phyloP scores from a whole-genome alignment of 1,284 basidiomycete genomes.

The Termitomyces sp. region DNA sequence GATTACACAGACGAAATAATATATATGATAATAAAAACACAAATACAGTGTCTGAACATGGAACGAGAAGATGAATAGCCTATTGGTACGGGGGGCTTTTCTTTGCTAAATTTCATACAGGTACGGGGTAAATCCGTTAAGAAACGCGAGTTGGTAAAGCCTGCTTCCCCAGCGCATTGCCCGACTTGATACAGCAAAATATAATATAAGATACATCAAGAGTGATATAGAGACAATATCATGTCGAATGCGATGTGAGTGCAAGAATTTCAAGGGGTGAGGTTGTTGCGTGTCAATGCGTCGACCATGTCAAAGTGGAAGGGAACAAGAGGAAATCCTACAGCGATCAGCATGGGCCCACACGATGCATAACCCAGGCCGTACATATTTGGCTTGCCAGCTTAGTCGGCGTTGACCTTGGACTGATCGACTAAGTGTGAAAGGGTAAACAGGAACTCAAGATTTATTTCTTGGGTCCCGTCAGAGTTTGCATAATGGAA shows the following conservation, averaged over 20 bases:
- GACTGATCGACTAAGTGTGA: neutral
- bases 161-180: neutral
- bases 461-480: constrained; percentile 20
- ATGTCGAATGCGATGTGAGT: neutral
- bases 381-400: neutral
- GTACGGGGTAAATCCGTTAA: neutral
- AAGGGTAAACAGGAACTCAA: neutral
- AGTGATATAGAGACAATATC: neutral
- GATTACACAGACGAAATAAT: neutral
- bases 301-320: neutral
- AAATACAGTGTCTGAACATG: constrained; percentile 8
- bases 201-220: constrained; percentile 6
- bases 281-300: neutral
- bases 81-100: neutral
- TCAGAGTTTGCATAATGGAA: constrained; percentile 58
- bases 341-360: neutral
- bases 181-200: neutral
- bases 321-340: neutral
- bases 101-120: neutral
- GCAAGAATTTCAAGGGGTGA: too few relatives aligned
- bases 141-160: neutral
- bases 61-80: neutral
- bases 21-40: neutral
- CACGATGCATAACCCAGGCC: neutral
- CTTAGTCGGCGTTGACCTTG: neutral